Percentiles rank a stretch among this genome's conserved stretches.
Conservation (phyloP, 2,329 filamentous ascomycete species). For the Acrodontium crateriforme region DNA sequence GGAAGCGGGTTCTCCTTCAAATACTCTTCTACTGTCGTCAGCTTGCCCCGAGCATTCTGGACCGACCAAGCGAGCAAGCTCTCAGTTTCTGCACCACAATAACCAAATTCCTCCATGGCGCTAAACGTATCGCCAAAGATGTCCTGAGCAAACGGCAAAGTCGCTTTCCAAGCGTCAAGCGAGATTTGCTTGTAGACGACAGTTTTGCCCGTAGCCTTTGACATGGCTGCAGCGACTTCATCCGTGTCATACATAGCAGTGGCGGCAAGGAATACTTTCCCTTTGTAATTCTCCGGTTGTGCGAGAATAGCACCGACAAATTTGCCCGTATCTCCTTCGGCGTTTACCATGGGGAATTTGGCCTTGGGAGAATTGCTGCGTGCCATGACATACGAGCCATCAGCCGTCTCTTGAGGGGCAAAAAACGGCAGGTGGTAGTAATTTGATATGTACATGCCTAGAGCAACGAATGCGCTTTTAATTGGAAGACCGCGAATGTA, state of each 20-base stretch:
- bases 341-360: conserved; percentile 7
- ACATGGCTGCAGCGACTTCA: conserved; percentile 8
- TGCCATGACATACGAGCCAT: background rate
- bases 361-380: background rate
- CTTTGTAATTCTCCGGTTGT: conserved; percentile 7
- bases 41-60: conserved; percentile 16
- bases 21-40: conserved; percentile 27
- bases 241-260: conserved; percentile 6
- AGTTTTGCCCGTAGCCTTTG: conserved; percentile 7
- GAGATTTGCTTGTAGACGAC: conserved; percentile 8
- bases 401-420: background rate
- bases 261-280: conserved; percentile 8
- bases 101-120: conserved; percentile 23
- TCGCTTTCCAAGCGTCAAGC: conserved; percentile 4
- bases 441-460: conserved; percentile 11
- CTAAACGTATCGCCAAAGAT: conserved; percentile 4
- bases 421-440: conserved; percentile 3
- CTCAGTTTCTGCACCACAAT: conserved; percentile 23
- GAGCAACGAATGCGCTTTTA: conserved; percentile 8
- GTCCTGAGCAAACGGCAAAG: conserved; percentile 2
- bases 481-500: conserved; percentile 27
- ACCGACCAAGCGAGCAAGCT: conserved; percentile 20
- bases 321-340: conserved; percentile 10
- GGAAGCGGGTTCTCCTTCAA: conserved; percentile 16
- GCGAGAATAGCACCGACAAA: conserved; percentile 11